A percentile compares a stretch with the other conserved stretches of the same genome.
Conservation (phyloP, 2,329 filamentous ascomycete genomes). For the Botrytis tulipae region DNA sequence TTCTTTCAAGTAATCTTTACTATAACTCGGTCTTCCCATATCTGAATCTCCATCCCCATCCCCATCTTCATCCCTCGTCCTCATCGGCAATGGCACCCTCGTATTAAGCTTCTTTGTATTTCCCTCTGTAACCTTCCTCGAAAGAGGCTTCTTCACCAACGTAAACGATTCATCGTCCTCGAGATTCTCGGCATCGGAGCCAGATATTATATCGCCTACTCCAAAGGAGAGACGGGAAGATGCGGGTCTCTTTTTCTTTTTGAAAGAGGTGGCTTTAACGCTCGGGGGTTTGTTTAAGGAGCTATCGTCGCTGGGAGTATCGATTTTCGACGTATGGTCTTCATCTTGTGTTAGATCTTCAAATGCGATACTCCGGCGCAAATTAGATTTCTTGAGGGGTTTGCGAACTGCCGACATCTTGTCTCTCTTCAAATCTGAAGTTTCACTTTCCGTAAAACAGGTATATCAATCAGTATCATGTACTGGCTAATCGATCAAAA, state of each 20-base stretch:
- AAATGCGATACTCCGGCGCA: conserved; percentile 56
- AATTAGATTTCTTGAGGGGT: conserved; percentile 55
- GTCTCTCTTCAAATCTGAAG: not conserved
- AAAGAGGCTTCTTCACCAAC: conserved; percentile 62
- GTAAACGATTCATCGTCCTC: conserved; percentile 55
- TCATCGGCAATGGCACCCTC: conserved; percentile 26
- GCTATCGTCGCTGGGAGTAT: conserved; percentile 14
- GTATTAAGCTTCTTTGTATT: conserved; percentile 58
- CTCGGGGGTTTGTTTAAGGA: conserved; percentile 43
- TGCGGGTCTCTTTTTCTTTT: conserved; percentile 65
- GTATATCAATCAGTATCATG: not conserved
- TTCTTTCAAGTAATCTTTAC: conserved; percentile 80
- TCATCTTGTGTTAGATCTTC: conserved; percentile 37
- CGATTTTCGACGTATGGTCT: conserved; percentile 23
- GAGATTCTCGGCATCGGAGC: conserved; percentile 51
- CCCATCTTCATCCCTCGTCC: conserved; percentile 52
- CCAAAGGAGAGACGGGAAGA: conserved; percentile 76
- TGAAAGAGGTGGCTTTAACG: conserved; percentile 51
- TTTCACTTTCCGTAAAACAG: not conserved
- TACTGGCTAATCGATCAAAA: not conserved
- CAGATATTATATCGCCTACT: conserved; percentile 53
- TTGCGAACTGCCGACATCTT: conserved; percentile 44
- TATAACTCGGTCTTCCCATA: conserved; percentile 67
- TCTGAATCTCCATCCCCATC: conserved; percentile 9
- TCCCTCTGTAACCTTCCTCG: conserved; percentile 63